Conservation (phyloP, 345 rosid genomes). For the Citrus reticulata region DNA sequence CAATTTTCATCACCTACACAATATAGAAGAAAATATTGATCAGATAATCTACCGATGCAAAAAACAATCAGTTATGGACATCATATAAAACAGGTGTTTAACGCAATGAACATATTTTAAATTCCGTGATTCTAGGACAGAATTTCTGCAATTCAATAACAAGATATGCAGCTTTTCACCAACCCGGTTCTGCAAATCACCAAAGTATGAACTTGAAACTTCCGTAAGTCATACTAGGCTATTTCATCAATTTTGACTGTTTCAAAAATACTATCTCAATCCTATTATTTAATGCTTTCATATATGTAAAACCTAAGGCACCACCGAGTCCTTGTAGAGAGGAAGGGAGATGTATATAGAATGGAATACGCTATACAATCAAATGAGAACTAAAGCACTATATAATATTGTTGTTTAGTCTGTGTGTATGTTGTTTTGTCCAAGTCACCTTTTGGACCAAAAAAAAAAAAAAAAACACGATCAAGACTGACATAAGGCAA, state of each 20-base stretch:
- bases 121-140: not conserved
- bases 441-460: not conserved
- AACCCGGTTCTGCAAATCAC: not conserved
- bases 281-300: not conserved
- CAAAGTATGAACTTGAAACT: not conserved
- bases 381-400: not conserved
- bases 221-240: not conserved
- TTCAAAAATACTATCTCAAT: not conserved
- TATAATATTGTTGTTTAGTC: not conserved
- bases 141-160: not conserved
- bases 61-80: not conserved
- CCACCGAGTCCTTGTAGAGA: not conserved
- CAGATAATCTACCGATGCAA: not conserved
- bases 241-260: not conserved
- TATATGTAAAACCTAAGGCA: not conserved
- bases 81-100: not conserved
- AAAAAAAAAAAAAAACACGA: not conserved
- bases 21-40: not conserved
- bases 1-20: constrained; percentile 59
- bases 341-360: not conserved
- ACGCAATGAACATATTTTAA: not conserved
- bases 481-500: not conserved
- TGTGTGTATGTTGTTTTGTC: not conserved
- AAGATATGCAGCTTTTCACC: not conserved
- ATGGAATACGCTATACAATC: not conserved